Evolutionary conservation across 345 rosid species (phyloP).

Genomic region (Ceriops decandra): DNA sequence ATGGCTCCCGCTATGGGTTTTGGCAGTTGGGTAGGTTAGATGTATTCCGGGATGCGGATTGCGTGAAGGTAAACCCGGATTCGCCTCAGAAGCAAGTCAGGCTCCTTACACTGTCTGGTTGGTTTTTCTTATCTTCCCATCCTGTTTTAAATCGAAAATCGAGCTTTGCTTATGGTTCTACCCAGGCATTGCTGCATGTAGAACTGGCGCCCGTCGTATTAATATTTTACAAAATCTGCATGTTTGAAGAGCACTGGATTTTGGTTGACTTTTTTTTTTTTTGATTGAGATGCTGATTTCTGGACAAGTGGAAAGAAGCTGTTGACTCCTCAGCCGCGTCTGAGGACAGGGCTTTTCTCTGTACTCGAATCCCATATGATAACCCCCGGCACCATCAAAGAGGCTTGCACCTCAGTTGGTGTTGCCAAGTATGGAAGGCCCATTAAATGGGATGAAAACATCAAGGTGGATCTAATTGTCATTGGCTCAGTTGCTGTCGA

Average conservation of each 20-base stretch:
- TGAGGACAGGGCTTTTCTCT: constrained; percentile 89
- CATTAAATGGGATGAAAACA: constrained; percentile 71
- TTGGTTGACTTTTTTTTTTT: background rate
- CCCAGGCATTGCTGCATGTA: background rate
- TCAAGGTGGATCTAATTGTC: constrained; percentile 73
- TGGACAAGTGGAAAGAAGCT: constrained; percentile 64
- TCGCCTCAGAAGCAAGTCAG: constrained; percentile 95
- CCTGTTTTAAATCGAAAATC: background rate
- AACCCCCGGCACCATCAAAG: constrained; percentile 42
- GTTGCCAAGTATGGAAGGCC: constrained; percentile 85
- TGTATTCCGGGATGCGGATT: constrained; percentile 49
- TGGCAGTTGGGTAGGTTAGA: constrained; percentile 59
- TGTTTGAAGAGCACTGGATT: too few relatives aligned
- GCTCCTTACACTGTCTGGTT: constrained; percentile 77
- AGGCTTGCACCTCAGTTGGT: constrained; percentile 81
- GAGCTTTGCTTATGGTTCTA: background rate
- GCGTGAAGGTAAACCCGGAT: constrained; percentile 90
- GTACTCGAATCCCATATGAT: constrained; percentile 52
- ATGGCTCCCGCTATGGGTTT: background rate
- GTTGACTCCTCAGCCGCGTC: constrained; percentile 85
- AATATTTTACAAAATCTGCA: too few relatives aligned
- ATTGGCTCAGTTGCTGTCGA: constrained; percentile 90
- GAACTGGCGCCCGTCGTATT: too few relatives aligned
- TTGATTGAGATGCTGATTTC: background rate
- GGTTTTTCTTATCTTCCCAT: constrained; percentile 25